These are phyloP conservation scores for Saksenaea oblongispora DNA, from an alignment of 371 early-diverging fungal species.

Conservation along the genomic window DNA sequence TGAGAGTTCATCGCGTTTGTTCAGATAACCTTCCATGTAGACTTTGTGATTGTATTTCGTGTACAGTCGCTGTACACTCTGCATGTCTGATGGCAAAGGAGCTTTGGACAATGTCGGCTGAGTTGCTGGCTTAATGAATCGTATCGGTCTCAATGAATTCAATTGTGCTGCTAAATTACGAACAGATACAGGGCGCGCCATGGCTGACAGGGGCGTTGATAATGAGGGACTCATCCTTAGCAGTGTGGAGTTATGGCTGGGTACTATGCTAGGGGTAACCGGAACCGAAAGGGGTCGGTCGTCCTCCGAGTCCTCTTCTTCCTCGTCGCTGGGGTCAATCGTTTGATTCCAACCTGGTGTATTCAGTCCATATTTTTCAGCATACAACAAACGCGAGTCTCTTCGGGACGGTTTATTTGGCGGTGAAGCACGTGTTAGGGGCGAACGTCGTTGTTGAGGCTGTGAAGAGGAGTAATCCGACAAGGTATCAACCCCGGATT, in stretches of 20 bases:
- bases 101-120: neutral
- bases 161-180: constrained; percentile 15
- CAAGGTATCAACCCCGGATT: constrained; percentile 1
- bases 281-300: constrained; percentile 14
- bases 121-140: constrained; percentile 24
- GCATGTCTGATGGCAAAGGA: constrained; percentile 29
- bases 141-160: constrained; percentile 15
- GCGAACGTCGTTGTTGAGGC: constrained; percentile 1
- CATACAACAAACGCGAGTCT: constrained; percentile 11
- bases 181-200: constrained; percentile 19
- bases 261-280: neutral
- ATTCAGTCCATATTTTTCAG: constrained; percentile 25
- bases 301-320: constrained; percentile 31
- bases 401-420: neutral
- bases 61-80: constrained; percentile 37
- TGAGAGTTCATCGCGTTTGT: constrained; percentile 60
- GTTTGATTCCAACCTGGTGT: constrained; percentile 4
- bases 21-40: constrained; percentile 69
- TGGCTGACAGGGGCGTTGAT: neutral
- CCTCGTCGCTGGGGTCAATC: constrained; percentile 22
- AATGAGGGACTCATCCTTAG: neutral
- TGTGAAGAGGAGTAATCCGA: neutral
- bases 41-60: constrained; percentile 60
- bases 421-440: neutral
- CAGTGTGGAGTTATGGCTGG: constrained; percentile 2